Conservation (phyloP, 495 filamentous ascomycete genomes). For the Penicillium fimorum region DNA sequence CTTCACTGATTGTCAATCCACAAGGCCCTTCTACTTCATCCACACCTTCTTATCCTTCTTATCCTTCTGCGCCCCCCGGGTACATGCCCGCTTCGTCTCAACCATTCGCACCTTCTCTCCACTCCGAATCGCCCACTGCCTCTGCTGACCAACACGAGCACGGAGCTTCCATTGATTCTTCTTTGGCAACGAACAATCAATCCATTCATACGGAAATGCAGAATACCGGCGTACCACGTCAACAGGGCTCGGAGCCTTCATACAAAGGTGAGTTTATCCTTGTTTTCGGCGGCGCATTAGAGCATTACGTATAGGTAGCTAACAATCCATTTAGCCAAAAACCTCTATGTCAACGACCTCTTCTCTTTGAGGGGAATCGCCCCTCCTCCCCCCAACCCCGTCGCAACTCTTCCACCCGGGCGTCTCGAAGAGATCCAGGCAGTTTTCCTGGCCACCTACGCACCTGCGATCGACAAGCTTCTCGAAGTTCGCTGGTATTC, state of each 20-base stretch:
- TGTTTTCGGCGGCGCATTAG: background rate
- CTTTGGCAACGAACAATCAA: slow-evolving; percentile 51
- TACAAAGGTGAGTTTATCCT: slow-evolving; percentile 37
- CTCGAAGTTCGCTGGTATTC: slow-evolving; percentile 85
- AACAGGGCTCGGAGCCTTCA: slow-evolving; percentile 31
- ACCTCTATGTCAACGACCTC: slow-evolving; percentile 73
- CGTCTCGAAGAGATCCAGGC: slow-evolving; percentile 67
- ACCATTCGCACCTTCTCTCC: slow-evolving; percentile 55
- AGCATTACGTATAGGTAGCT: slow-evolving; percentile 8
- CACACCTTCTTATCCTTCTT: slow-evolving; percentile 41
- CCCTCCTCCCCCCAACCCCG: slow-evolving; percentile 58
- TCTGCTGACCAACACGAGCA: slow-evolving; percentile 59
- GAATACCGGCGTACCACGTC: slow-evolving; percentile 27
- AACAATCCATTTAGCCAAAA: slow-evolving; percentile 53
- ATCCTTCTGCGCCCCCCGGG: slow-evolving; percentile 53
- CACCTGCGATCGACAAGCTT: slow-evolving; percentile 71
- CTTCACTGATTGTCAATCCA: slow-evolving; percentile 46
- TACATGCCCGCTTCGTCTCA: slow-evolving; percentile 59
- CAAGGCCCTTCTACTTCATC: slow-evolving; percentile 39
- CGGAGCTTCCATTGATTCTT: slow-evolving; percentile 70
- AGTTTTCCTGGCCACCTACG: slow-evolving; percentile 74
- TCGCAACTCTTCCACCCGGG: slow-evolving; percentile 50
- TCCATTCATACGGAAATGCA: slow-evolving; percentile 39
- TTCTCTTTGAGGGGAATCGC: slow-evolving; percentile 62
- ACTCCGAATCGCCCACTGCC: slow-evolving; percentile 47